These are phyloP conservation scores for Sugiyamaella pinicola DNA, from an alignment of 1,139 yeast species.

Conservation along the genomic window DNA sequence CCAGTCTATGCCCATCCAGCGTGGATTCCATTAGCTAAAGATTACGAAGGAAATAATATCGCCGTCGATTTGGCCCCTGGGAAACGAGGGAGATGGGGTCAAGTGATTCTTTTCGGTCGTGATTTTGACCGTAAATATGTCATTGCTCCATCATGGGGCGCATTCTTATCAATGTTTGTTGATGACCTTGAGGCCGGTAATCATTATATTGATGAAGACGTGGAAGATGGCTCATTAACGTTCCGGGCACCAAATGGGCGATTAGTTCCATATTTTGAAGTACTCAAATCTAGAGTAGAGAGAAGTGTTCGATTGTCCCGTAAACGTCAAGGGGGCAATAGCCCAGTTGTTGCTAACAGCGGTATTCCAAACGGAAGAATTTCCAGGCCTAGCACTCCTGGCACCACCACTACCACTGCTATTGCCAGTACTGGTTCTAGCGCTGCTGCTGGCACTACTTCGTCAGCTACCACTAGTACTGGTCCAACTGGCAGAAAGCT, in stretches of 20 bases:
- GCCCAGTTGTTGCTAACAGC: slow-evolving; percentile 13
- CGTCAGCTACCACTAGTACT: slow-evolving; percentile 8
- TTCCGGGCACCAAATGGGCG: slow-evolving; percentile 57
- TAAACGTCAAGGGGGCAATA: slow-evolving; percentile 14
- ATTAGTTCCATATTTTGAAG: slow-evolving; percentile 60
- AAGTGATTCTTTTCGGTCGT: slow-evolving; percentile 83
- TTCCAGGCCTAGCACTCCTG: slow-evolving; percentile 17
- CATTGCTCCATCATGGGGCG: slow-evolving; percentile 83
- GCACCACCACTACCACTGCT: background rate
- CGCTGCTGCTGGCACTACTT: slow-evolving; percentile 18
- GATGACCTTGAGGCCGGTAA: slow-evolving; percentile 81
- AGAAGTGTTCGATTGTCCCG: slow-evolving; percentile 33
- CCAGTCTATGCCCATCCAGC: slow-evolving; percentile 77
- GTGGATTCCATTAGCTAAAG: slow-evolving; percentile 91
- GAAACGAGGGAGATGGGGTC: slow-evolving; percentile 72
- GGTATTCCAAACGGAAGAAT: slow-evolving; percentile 21
- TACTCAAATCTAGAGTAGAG: slow-evolving; percentile 53
- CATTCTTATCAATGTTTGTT: slow-evolving; percentile 74
- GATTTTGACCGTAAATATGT: slow-evolving; percentile 84
- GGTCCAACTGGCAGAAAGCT: slow-evolving; percentile 16
- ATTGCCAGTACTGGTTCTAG: background rate
- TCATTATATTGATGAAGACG: slow-evolving; percentile 65
- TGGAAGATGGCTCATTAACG: slow-evolving; percentile 64
- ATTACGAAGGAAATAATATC: slow-evolving; percentile 84
- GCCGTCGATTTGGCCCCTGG: slow-evolving; percentile 91